A percentile compares a stretch with the other conserved stretches of the same genome.
These are phyloP conservation scores for Ceratobasidium sp. DNA, from an alignment of 1,284 basidiomycete genomes.

Conservation along the genomic window DNA sequence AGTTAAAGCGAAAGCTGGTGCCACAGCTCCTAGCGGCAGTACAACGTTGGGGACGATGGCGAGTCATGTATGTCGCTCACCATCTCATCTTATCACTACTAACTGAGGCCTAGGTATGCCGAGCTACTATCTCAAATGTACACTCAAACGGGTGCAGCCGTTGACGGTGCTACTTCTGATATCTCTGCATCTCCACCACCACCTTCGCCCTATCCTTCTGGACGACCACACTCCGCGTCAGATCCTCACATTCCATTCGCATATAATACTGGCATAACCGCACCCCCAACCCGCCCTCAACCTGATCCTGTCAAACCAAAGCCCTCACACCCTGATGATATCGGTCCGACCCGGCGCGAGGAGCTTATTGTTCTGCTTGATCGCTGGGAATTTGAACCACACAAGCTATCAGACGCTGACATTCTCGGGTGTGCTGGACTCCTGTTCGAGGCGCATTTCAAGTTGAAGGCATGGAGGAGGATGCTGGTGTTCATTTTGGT, in stretches of 20 bases:
- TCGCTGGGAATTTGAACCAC: slow-evolving; percentile 88
- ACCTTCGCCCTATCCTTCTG: not conserved
- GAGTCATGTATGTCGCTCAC: slow-evolving; percentile 11
- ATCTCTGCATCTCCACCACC: slow-evolving; percentile 43
- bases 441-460: slow-evolving; percentile 62
- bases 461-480: slow-evolving; percentile 74
- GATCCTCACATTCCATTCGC: slow-evolving; percentile 53
- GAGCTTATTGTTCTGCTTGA: slow-evolving; percentile 68
- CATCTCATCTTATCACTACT: slow-evolving; percentile 1
- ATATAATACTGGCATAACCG: slow-evolving; percentile 51
- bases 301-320: slow-evolving; percentile 47
- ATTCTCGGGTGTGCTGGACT: slow-evolving; percentile 80
- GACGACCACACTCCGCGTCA: slow-evolving; percentile 16
- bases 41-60: not conserved
- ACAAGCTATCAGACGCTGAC: slow-evolving; percentile 78
- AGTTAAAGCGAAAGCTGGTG: slow-evolving; percentile 4
- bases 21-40: not conserved
- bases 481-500: slow-evolving; percentile 71
- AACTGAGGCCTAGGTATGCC: slow-evolving; percentile 58
- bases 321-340: slow-evolving; percentile 25
- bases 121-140: slow-evolving; percentile 85
- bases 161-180: slow-evolving; percentile 59
- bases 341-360: slow-evolving; percentile 51
- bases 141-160: slow-evolving; percentile 73
- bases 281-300: slow-evolving; percentile 45